Evolutionary conservation across 768 basidiomycete genomes (phyloP), one percentile per base, ranked within the genome.

Genomic region (Obba rivulosa): DNA sequence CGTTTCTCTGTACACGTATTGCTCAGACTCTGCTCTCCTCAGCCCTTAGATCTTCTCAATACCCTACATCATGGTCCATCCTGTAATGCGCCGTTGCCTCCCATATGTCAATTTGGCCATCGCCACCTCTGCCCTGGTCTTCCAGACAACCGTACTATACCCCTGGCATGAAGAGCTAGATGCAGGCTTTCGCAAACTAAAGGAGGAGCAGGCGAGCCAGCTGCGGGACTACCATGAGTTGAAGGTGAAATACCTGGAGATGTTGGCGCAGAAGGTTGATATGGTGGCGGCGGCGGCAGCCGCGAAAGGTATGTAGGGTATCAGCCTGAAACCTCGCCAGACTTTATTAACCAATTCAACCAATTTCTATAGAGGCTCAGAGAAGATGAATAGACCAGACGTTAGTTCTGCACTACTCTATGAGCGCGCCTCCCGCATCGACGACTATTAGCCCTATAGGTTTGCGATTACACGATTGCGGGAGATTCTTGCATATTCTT

Each of bases 91-190:
- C 47, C 45, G 21, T 8, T 42, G 55, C 42, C 52, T 62, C 11
- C 59, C 59, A 4, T 61, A 61, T 51, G 28, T 61, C 41, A 58
- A 58, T 49, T 55, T 61, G 49, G 25, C 47, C 34, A 52, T 61
- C 31, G 57, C 59, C 21, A 46, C 51, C 34, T 21, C 51, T 17
- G 59, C 59, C 14, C 55, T 61, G 35, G 41, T 37, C 51, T 61
- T 61, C 51, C 59, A 61, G 45, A 59, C 53, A 35, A 57, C 54
- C 16, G 58, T 62, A 10, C 50, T 62, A 22, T 62, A 62, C 49
- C 60, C 60, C 11, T 60, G 58, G 58, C 60, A 62, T 37, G 41
- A 57, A 38, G 51, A 61, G 44, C 58, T 61, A n/a, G 60, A 59
- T 34, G 35, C 45, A 10, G 60, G 46, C 13, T 59, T 61, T 36